A percentile compares a stretch with the other conserved stretches of the same genome.
These are phyloP conservation scores for Thalia dealbata DNA, from an alignment of 176 grass and related monocot genomes.

Conservation along the genomic window DNA sequence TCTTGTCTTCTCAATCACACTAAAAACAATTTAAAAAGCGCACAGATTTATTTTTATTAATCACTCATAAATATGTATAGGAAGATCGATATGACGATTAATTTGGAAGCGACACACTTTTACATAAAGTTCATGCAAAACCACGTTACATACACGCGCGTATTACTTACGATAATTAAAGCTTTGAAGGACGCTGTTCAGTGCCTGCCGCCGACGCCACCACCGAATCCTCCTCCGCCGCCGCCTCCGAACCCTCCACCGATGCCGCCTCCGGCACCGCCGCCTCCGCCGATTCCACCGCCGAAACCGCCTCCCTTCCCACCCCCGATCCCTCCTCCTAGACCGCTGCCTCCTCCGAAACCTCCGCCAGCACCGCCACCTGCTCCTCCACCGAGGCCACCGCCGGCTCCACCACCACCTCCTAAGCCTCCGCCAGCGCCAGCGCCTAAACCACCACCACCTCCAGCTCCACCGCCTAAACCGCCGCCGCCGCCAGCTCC, in stretches of 20 bases:
- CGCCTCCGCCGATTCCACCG: background rate
- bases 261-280: background rate
- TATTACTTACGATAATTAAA: too few species aligned
- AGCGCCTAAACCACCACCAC: too few species aligned
- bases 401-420: background rate
- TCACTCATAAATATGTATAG: too few species aligned
- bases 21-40: too few species aligned
- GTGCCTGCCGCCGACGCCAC: background rate
- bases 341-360: background rate
- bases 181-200: too few species aligned
- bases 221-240: background rate
- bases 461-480: background rate
- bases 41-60: too few species aligned
- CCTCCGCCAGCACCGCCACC: conserved; percentile 14
- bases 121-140: too few species aligned
- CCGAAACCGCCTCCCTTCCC: background rate
- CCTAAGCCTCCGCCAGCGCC: background rate
- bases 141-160: too few species aligned
- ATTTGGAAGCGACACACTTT: too few species aligned
- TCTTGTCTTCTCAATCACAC: too few species aligned
- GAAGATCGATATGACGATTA: too few species aligned
- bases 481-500: conserved; percentile 4
- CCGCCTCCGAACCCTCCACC: background rate
- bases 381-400: background rate
- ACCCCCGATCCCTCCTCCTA: background rate